phyloP scores from a whole-genome alignment of 2,329 filamentous ascomycete genomes.

The Aspergillus aculeatus region DNA sequence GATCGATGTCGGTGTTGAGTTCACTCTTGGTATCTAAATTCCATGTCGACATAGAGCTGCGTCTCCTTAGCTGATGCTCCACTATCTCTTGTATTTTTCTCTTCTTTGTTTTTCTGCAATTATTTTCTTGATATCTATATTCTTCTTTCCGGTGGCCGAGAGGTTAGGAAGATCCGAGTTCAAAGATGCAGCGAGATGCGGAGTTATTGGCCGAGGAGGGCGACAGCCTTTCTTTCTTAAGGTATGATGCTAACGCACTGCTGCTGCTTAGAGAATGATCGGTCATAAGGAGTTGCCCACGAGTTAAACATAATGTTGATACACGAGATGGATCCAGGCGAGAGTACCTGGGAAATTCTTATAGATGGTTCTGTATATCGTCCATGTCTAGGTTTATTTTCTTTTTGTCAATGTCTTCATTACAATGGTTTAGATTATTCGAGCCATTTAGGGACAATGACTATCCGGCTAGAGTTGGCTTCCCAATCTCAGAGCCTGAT shows the following conservation, averaged over 20 bases:
- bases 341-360: conserved; percentile 13
- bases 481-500: not conserved
- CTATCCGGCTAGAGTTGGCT: not conserved
- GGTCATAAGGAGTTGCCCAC: conserved; percentile 7
- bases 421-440: not conserved
- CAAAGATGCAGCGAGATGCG: conserved; percentile 4
- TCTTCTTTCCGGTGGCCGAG: not conserved
- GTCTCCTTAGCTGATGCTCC: conserved; percentile 9
- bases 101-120: not conserved
- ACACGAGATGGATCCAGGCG: conserved; percentile 9
- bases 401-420: conserved; percentile 14
- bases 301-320: conserved; percentile 10
- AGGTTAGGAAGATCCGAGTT: not conserved
- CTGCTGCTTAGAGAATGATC: conserved; percentile 15
- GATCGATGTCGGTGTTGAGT: conserved; percentile 95
- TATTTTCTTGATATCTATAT: conserved; percentile 1
- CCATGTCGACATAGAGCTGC: conserved; percentile 9
- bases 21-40: conserved; percentile 83
- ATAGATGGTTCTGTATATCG: conserved; percentile 27
- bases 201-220: conserved; percentile 1
- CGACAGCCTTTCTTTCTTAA: conserved; percentile 6
- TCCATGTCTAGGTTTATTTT: conserved; percentile 16
- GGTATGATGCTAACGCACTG: conserved; percentile 15
- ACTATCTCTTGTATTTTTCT: conserved; percentile 9
- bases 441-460: not conserved